A percentile compares a stretch with the other conserved stretches of the same genome.
These are phyloP conservation scores for Amanita polypyramis DNA, from an alignment of 768 basidiomycete genomes.

Conservation along the genomic window DNA sequence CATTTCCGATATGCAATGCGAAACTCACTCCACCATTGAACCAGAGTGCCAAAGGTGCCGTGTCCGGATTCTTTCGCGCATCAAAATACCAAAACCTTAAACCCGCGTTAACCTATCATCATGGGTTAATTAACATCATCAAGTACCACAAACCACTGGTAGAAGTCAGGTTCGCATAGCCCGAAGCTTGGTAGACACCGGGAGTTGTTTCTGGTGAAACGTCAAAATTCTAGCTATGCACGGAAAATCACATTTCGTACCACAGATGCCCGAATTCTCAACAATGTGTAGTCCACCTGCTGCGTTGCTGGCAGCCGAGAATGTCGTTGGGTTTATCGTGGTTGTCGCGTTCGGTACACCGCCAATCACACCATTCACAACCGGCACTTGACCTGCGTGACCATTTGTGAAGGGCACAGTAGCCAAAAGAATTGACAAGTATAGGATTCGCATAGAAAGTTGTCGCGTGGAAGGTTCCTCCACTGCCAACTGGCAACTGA, in stretches of 20 bases:
- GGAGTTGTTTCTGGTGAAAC: conserved; percentile 64
- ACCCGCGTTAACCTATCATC: not conserved
- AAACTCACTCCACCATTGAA: conserved; percentile 13
- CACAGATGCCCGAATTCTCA: conserved; percentile 48
- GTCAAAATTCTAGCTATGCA: too few relatives aligned
- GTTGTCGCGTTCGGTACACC: too few relatives aligned
- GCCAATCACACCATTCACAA: not conserved
- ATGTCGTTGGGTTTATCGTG: too few relatives aligned
- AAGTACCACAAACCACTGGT: too few relatives aligned
- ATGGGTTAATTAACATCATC: conserved; percentile 20
- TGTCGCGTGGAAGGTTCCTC: too few relatives aligned
- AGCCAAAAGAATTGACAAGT: too few relatives aligned
- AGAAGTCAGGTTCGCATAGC: conserved; percentile 51
- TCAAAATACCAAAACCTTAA: conserved; percentile 65
- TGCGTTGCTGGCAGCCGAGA: too few relatives aligned
- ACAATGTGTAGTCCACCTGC: conserved; percentile 35
- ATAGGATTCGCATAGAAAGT: too few relatives aligned
- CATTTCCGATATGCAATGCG: too few relatives aligned
- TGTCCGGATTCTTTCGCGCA: conserved; percentile 45
- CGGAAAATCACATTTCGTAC: too few relatives aligned
- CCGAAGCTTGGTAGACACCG: conserved; percentile 47
- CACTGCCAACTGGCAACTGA: too few relatives aligned
- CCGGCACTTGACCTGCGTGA: not conserved
- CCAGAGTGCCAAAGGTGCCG: conserved; percentile 61
- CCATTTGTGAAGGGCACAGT: too few relatives aligned